Percentiles rank a stretch among this genome's conserved stretches.
phyloP scores from a whole-genome alignment of 345 rosid genomes.

The Turritis glabra region DNA sequence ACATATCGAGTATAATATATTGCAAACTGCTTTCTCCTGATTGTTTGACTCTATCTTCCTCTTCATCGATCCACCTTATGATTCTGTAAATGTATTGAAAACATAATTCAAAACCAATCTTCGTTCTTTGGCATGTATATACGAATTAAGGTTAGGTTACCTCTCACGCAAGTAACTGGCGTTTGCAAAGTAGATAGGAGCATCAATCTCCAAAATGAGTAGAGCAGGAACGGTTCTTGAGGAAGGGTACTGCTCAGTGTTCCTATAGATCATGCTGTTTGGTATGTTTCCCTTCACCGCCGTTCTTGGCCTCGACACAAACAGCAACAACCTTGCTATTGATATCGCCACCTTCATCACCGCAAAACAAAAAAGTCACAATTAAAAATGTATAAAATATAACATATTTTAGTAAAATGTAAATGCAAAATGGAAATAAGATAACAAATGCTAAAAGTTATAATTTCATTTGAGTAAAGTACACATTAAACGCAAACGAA shows the following conservation, averaged over 20 bases:
- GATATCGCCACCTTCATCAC: conserved; percentile 65
- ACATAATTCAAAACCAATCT: not conserved
- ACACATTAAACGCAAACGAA: too few relatives aligned
- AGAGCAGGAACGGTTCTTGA: conserved; percentile 64
- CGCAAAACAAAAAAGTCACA: not conserved
- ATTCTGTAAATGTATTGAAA: conserved; percentile 47
- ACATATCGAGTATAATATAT: conserved; percentile 74
- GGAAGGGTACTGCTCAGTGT: conserved; percentile 74
- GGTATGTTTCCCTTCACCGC: conserved; percentile 78
- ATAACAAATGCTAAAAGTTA: too few relatives aligned
- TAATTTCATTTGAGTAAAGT: too few relatives aligned
- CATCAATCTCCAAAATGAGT: conserved; percentile 83
- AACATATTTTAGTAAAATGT: too few relatives aligned
- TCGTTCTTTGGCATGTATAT: not conserved
- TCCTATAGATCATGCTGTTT: conserved; percentile 70
- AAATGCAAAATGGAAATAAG: not conserved
- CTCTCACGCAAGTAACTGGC: conserved; percentile 92
- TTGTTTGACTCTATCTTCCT: conserved; percentile 64
- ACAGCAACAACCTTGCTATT: conserved; percentile 64
- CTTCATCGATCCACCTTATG: conserved; percentile 83
- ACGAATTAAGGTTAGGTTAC: conserved; percentile 36
- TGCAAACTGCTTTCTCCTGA: conserved; percentile 66
- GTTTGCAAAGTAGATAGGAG: conserved; percentile 85
- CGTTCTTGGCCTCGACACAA: conserved; percentile 80
- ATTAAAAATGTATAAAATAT: not conserved